Base-by-base conservation (phyloP, 2,329 filamentous ascomycete genomes). In the Phialemoniopsis sp. region DNA sequence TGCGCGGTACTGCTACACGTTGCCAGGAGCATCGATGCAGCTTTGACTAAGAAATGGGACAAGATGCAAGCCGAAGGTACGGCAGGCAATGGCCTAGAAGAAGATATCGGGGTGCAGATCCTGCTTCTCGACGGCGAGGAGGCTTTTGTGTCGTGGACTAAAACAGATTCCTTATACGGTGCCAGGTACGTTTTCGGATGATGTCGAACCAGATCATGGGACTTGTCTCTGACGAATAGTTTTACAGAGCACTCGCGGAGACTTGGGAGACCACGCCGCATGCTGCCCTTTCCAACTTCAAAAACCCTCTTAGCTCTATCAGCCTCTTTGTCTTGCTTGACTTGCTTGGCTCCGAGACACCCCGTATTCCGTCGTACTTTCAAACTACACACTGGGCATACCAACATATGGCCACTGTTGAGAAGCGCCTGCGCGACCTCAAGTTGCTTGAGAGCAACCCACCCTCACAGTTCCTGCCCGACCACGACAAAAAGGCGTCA, bases 361-460 rank as follows among this genome's bases (percentile, higher is more conserved):
- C 83, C 0, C 63, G 49, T 1, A 72, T 87, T 4, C 79, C 79
- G 2, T 82, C 77, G 2, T 96, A 91, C 66, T 96, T 94, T 59
- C 74, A 82, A 42, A 85, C 84, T 2, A 96, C 91, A 0, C 91
- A 97, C 58, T 96, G 91, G 91, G 89, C 90, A 1, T 97, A 97
- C 60, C 71, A 78, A 49, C 75, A 77, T 43, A 78, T 97, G 70
- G 84, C 87, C 1, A 58, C 60, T 1, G 62, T 87, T 15, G 87
- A 91, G 61, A 56, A 66, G 5, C 78, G 85, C 14, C 66, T 91
- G 48, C 72, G 82, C 13, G 59, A 62, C 10, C 62, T 81, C 4
- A 64, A 66, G 2, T 61, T 75, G 17, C 73, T 88, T 46, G 51
- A 58, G 30, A 70, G 63, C 42, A 59, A 64, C 43, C 55, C 75